Conservation (phyloP, 2,329 filamentous ascomycete species). For the Pestalotiopsis sp. region DNA sequence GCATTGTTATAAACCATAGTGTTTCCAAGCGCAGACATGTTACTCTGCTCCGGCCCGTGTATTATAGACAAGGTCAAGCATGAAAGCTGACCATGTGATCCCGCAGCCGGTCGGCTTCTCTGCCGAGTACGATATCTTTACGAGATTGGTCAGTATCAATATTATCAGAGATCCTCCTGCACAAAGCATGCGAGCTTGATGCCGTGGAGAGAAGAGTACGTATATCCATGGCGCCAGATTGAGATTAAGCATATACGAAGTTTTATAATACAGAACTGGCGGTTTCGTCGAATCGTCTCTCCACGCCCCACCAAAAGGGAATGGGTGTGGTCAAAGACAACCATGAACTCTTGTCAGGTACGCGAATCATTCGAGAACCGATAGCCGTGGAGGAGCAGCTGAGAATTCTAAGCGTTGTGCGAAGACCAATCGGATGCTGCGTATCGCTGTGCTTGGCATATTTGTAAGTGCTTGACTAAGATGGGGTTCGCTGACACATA, state of each 20-base stretch:
- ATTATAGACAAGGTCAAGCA: no score
- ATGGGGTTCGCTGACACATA: background rate
- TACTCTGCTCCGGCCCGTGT: no score
- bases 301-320: background rate
- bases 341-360: background rate
- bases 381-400: background rate
- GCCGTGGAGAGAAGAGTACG: background rate
- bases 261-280: background rate
- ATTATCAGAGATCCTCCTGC: background rate
- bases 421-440: background rate
- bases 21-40: no score
- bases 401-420: background rate
- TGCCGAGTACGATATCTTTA: background rate
- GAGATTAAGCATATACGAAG: background rate
- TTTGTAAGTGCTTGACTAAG: background rate
- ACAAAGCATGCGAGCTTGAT: background rate
- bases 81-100: no score
- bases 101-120: background rate
- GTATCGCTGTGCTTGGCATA: background rate
- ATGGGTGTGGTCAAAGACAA: background rate
- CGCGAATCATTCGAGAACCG: background rate
- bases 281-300: background rate
- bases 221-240: background rate
- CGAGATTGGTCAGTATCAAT: background rate
- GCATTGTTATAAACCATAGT: no score